Conservation (phyloP, 2,329 filamentous ascomycete genomes). For the Sporothrix curviconia region DNA sequence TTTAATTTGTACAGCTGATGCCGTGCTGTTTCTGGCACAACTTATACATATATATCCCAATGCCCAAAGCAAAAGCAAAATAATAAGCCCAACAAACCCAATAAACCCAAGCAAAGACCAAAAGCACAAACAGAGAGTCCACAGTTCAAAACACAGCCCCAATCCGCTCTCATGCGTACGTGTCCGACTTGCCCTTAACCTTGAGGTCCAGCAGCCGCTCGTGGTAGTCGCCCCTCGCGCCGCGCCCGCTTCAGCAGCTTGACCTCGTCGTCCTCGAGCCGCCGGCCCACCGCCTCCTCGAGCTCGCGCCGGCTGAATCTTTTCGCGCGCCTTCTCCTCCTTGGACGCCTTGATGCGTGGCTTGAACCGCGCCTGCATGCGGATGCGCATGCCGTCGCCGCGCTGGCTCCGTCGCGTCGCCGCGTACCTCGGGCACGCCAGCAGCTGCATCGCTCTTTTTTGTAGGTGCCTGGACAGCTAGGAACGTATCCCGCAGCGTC, state of each 20-base stretch:
- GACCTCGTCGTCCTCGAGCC: constrained; percentile 79
- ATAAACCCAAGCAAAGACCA: background rate
- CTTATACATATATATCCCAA: background rate
- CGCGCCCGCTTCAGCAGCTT: constrained; percentile 73
- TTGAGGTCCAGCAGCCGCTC: constrained; percentile 80
- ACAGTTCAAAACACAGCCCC: background rate
- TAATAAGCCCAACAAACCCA: background rate
- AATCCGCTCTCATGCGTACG: constrained; percentile 41
- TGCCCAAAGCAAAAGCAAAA: too few species aligned
- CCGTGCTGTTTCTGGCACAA: too few species aligned
- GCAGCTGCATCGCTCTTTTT: constrained; percentile 26
- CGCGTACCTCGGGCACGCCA: constrained; percentile 58
- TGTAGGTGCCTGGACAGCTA: constrained; percentile 53
- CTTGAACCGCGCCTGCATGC: constrained; percentile 95
- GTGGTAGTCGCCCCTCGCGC: constrained; percentile 81
- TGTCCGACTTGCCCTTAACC: constrained; percentile 89
- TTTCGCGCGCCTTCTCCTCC: constrained; percentile 75
- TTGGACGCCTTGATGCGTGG: constrained; percentile 71
- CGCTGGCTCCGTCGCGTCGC: constrained; percentile 64
- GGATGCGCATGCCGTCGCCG: constrained; percentile 67
- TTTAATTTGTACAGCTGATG: too few species aligned
- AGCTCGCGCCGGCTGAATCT: constrained; percentile 81
- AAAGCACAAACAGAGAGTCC: background rate
- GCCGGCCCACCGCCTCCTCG: constrained; percentile 70
- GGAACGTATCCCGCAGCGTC: constrained; percentile 64